phyloP scores from a whole-genome alignment of 768 basidiomycete species.

The Vararia minispora region DNA sequence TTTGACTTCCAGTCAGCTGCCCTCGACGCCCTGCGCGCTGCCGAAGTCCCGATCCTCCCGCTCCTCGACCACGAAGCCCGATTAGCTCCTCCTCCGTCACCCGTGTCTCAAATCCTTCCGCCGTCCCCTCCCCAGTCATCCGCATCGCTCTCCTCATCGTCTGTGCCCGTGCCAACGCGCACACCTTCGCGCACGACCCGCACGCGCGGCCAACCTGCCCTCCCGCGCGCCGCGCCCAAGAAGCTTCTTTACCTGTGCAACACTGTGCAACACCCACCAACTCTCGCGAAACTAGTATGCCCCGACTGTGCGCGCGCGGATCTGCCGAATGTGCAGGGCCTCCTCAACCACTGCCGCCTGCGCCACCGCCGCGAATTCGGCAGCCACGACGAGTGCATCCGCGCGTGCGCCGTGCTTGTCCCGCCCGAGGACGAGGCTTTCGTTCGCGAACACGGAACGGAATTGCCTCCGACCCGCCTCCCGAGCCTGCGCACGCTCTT shows the following conservation, averaged over 20 bases:
- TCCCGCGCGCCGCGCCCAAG: constrained; percentile 14
- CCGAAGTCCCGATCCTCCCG: constrained; percentile 28
- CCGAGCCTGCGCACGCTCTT: constrained; percentile 37
- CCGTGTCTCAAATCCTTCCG: constrained; percentile 16
- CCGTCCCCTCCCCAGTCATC: constrained; percentile 17
- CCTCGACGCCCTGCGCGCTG: constrained; percentile 29
- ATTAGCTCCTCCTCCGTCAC: constrained; percentile 10
- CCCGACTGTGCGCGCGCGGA: constrained; percentile 33
- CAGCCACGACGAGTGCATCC: constrained; percentile 41
- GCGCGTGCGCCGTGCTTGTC: constrained; percentile 29
- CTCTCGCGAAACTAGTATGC: constrained; percentile 29
- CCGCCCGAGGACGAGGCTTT: constrained; percentile 22
- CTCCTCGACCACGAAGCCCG: constrained; percentile 24
- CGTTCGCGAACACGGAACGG: constrained; percentile 26
- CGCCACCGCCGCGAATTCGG: constrained; percentile 35
- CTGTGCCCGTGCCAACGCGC: constrained; percentile 16
- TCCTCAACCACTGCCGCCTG: constrained; percentile 42
- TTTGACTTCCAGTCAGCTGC: constrained; percentile 29
- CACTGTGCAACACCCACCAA: constrained; percentile 18
- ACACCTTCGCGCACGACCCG: constrained; percentile 9
- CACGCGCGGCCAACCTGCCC: constrained; percentile 12
- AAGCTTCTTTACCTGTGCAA: constrained; percentile 32
- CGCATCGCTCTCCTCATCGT: constrained; percentile 17
- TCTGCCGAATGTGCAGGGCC: constrained; percentile 39
- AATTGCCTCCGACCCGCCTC: constrained; percentile 30